phyloP scores from a whole-genome alignment of 208 protist genomes.

The Leptomonas pyrrhocoris region DNA sequence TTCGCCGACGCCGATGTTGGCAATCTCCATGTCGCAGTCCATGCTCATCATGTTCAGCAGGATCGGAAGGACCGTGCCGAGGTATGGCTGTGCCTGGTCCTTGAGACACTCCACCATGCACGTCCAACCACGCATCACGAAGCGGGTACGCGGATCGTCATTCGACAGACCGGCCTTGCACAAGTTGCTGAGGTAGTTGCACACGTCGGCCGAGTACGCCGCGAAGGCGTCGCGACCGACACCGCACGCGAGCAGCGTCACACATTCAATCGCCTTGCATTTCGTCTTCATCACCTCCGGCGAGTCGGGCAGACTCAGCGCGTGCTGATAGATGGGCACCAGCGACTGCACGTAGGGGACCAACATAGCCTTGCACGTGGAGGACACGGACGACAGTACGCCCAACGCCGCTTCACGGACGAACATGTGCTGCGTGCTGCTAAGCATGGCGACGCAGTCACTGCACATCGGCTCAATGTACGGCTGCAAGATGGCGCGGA shows the following conservation, averaged over 20 bases:
- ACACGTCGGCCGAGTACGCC: slow-evolving; percentile 69
- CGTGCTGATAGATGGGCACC: slow-evolving; percentile 74
- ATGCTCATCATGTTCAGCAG: slow-evolving; percentile 76
- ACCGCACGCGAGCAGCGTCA: slow-evolving; percentile 80
- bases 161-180: slow-evolving; percentile 48
- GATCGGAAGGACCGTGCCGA: slow-evolving; percentile 71
- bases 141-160: slow-evolving; percentile 75
- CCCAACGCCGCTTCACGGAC: slow-evolving; percentile 69
- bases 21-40: slow-evolving; percentile 75
- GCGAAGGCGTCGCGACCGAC: slow-evolving; percentile 79
- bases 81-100: slow-evolving; percentile 73
- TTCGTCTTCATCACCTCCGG: slow-evolving; percentile 68
- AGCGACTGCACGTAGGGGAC: slow-evolving; percentile 67
- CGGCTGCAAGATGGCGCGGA: slow-evolving; percentile 45
- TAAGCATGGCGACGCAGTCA: slow-evolving; percentile 57
- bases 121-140: slow-evolving; percentile 86
- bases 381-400: slow-evolving; percentile 75
- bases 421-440: slow-evolving; percentile 52
- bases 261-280: slow-evolving; percentile 87
- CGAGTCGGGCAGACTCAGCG: slow-evolving; percentile 70
- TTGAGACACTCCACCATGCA: slow-evolving; percentile 90
- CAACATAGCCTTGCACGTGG: slow-evolving; percentile 57
- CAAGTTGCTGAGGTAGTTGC: slow-evolving; percentile 68
- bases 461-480: slow-evolving; percentile 73
- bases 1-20: slow-evolving; percentile 65